Evolutionary conservation across 78 protist genomes (phyloP).

Genomic region (Chrysochromulina parva): DNA sequence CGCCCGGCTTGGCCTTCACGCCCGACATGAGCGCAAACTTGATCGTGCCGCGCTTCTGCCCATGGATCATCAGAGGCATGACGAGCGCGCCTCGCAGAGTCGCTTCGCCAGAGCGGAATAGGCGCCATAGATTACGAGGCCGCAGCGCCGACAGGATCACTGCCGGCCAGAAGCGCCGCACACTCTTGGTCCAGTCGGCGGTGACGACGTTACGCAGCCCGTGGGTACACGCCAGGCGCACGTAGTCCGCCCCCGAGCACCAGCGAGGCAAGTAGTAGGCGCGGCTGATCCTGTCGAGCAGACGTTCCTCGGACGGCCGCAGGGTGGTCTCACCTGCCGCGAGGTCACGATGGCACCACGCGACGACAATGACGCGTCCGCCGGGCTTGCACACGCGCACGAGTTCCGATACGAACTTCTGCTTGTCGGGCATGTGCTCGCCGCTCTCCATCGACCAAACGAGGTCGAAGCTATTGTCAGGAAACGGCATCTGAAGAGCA

Average conservation of each 20-base stretch:
- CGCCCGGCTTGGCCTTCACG: not conserved
- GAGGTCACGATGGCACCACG: conserved; percentile 30
- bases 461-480: conserved; percentile 23
- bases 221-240: not conserved
- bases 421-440: conserved; percentile 41
- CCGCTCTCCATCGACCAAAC: conserved; percentile 38
- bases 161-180: conserved; percentile 34
- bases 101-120: not conserved
- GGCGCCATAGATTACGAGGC: not conserved
- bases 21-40: not conserved
- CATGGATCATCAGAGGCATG: conserved; percentile 18
- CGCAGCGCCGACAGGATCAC: conserved; percentile 20
- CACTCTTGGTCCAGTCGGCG: conserved; percentile 26
- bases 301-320: not conserved
- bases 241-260: conserved; percentile 24
- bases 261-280: conserved; percentile 32
- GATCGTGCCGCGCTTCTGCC: not conserved
- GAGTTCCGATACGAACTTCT: not conserved
- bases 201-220: not conserved
- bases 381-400: not conserved
- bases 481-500: conserved; percentile 36
- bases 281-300: not conserved
- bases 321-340: not conserved
- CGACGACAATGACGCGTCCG: not conserved
- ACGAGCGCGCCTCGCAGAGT: conserved; percentile 33